phyloP scores from a whole-genome alignment of 2,329 filamentous ascomycete genomes.

The Mariannaea sp. region DNA sequence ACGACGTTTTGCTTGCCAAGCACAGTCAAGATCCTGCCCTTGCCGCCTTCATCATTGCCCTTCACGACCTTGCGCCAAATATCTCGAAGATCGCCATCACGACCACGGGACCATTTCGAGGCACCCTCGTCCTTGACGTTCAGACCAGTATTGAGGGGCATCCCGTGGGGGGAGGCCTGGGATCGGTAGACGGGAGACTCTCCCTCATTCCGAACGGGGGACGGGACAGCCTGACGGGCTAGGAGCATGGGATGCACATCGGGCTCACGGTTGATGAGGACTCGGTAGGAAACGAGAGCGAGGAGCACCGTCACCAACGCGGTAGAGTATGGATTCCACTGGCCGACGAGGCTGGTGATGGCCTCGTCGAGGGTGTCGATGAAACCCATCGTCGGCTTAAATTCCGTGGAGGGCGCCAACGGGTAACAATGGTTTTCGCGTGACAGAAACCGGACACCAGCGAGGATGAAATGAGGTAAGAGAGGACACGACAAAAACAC shows the following conservation, averaged over 20 bases:
- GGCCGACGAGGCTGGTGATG: slow-evolving; percentile 70
- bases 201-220: slow-evolving; percentile 78
- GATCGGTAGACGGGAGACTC: slow-evolving; percentile 87
- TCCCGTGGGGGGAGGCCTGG: slow-evolving; percentile 83
- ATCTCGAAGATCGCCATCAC: slow-evolving; percentile 88
- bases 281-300: slow-evolving; percentile 70
- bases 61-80: slow-evolving; percentile 78
- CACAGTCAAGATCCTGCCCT: slow-evolving; percentile 77
- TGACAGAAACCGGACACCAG: too few species aligned
- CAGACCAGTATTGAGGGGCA: slow-evolving; percentile 75
- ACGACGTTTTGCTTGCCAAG: slow-evolving; percentile 74
- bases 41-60: slow-evolving; percentile 67
- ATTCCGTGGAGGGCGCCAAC: too few species aligned
- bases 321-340: slow-evolving; percentile 85
- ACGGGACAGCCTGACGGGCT: slow-evolving; percentile 78
- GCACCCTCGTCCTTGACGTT: slow-evolving; percentile 81
- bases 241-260: slow-evolving; percentile 93
- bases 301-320: slow-evolving; percentile 68
- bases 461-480: background rate
- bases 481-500: background rate
- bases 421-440: too few species aligned
- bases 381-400: slow-evolving; percentile 45
- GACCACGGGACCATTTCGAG: slow-evolving; percentile 81
- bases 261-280: slow-evolving; percentile 75
- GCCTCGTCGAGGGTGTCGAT: slow-evolving; percentile 71